Percentiles rank a stretch among this genome's conserved stretches.
These are phyloP conservation scores for Malassezia furfur DNA, from an alignment of 1,284 basidiomycete genomes.

Conservation along the genomic window DNA sequence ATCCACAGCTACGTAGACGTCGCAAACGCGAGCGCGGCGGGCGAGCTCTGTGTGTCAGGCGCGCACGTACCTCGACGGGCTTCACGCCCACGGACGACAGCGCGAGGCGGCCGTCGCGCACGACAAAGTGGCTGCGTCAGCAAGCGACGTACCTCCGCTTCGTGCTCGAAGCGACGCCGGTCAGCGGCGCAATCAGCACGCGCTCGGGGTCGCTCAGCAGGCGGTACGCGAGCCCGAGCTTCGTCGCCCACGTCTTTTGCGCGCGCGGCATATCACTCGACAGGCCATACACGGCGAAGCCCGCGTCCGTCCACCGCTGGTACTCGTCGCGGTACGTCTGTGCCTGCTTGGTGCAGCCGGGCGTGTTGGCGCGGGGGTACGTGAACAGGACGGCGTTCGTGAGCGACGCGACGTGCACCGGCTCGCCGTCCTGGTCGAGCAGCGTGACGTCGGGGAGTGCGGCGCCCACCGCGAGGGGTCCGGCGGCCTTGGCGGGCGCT, in stretches of 20 bases:
- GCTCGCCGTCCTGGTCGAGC: constrained; percentile 50
- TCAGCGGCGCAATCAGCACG: constrained; percentile 66
- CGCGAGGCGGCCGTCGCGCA: constrained; percentile 28
- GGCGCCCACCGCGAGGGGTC: constrained; percentile 57
- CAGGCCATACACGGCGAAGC: constrained; percentile 73
- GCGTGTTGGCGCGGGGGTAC: constrained; percentile 32
- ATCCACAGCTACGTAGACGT: constrained; percentile 10
- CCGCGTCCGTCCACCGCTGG: constrained; percentile 60
- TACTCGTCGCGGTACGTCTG: constrained; percentile 61
- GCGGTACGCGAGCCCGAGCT: constrained; percentile 71
- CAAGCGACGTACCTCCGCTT: constrained; percentile 36
- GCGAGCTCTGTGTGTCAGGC: constrained; percentile 13
- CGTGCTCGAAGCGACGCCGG: constrained; percentile 63
- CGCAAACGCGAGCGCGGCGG: background rate
- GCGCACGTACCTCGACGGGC: constrained; percentile 23
- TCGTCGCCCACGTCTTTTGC: constrained; percentile 52
- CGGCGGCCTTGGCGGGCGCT: background rate
- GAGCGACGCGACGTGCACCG: constrained; percentile 11
- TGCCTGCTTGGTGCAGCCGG: constrained; percentile 38
- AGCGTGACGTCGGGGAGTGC: constrained; percentile 64
- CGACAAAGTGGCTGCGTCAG: constrained; percentile 32
- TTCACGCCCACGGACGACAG: constrained; percentile 27
- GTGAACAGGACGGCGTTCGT: constrained; percentile 25
- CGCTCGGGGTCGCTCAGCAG: constrained; percentile 79
- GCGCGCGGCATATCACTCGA: constrained; percentile 70